Base-by-base conservation (phyloP, 2,329 filamentous ascomycete species). In the Exserohilum turcica region DNA sequence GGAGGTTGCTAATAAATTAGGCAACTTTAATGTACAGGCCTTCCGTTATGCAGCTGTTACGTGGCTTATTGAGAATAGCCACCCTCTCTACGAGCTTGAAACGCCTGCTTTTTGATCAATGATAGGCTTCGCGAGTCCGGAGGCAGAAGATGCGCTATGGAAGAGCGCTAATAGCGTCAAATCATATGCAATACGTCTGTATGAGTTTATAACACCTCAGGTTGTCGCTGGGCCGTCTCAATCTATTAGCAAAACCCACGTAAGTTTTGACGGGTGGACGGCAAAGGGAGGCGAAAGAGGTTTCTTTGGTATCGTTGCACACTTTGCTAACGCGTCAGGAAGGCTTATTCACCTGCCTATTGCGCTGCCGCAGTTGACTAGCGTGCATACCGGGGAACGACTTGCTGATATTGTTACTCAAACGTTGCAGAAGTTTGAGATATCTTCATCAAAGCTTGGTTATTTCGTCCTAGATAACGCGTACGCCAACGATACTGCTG, bases 391-490 rank as follows among this genome's bases (percentile, higher is more conserved):
- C 6, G 43, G 21, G 15, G 32, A 19, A 21, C 16, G n/a, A 13
- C 37, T 46, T 4, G 32, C 24, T 12, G 15, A 21, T 24, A 12
- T 27, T 15, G 16, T 46, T 13, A 12, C 9, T 12, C 9, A 29
- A 38, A 47, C 35, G 27, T 24, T 47, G 9, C 18, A 28, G 28
- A 0, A 29, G 15, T 54, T 52, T 32, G 35, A 35, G 13, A 48
- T 57, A 12, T 38, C 36, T 31, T 13, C 15, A 7, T 2, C 13
- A 31, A 39, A 15, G n/a, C 10, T 52, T 16, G 44, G 48, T 21
- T 58, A 56, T 40, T 56, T 56, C 28, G 29, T 56, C 18, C 48
- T 56, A 13, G 40, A 52, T 18, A 56, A 52, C 40, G 40, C 48
- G 1, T 13, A n/a, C 5, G 46, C 45, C 15, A 56, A 56, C 36